phyloP scores from a whole-genome alignment of 2,329 filamentous ascomycete species.

The Aspergillus sp. region DNA sequence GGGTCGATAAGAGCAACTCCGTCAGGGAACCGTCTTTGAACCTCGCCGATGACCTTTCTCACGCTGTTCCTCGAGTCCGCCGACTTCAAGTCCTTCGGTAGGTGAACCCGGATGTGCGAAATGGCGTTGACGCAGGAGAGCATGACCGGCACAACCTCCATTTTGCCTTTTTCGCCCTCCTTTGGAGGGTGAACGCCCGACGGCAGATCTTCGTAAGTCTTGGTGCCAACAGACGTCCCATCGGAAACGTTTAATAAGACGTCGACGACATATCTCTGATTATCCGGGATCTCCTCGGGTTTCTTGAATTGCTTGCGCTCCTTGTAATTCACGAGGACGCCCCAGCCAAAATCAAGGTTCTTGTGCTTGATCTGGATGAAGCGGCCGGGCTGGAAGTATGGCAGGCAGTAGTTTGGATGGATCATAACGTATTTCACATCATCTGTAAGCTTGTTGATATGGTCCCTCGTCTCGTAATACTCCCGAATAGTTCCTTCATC shows the following conservation, averaged over 20 bases:
- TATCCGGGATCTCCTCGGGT: constrained; percentile 62
- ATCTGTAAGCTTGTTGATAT: constrained; percentile 72
- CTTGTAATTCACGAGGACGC: constrained; percentile 70
- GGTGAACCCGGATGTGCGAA: constrained; percentile 73
- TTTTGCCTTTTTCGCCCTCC: constrained; percentile 59
- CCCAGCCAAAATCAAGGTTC: constrained; percentile 87
- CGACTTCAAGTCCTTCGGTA: constrained; percentile 68
- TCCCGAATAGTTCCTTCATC: constrained; percentile 88
- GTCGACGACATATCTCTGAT: constrained; percentile 76
- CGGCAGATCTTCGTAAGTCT: constrained; percentile 58
- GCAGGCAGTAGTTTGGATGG: constrained; percentile 77
- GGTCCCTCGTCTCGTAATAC: constrained; percentile 84
- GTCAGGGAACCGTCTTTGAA: constrained; percentile 83
- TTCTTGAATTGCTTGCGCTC: constrained; percentile 57
- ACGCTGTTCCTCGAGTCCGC: constrained; percentile 62
- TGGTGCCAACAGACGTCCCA: constrained; percentile 45
- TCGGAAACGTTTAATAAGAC: constrained; percentile 64
- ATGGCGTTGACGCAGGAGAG: constrained; percentile 80
- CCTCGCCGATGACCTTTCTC: constrained; percentile 65
- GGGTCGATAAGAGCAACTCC: constrained; percentile 84
- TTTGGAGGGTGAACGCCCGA: constrained; percentile 55
- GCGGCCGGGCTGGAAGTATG: constrained; percentile 81
- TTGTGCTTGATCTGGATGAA: constrained; percentile 76
- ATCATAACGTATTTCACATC: constrained; percentile 91
- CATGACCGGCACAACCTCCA: constrained; percentile 80